These are phyloP conservation scores for Hypoxylon sp. DNA, from an alignment of 2,329 filamentous ascomycete genomes.

Conservation along the genomic window DNA sequence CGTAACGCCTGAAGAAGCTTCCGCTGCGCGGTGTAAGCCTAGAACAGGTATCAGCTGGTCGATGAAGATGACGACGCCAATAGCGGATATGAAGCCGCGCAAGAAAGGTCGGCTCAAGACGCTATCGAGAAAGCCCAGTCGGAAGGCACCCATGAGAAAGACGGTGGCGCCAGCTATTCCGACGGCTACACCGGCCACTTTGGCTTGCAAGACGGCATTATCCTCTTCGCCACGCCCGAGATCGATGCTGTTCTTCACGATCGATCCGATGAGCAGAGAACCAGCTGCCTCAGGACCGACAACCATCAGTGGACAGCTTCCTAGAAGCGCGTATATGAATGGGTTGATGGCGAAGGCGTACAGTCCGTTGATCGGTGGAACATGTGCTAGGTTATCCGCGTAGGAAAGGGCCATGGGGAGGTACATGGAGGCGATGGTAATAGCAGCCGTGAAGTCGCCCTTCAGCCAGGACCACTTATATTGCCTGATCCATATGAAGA, in stretches of 20 bases:
- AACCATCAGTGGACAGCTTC: conserved; percentile 91
- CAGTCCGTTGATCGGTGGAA: conserved; percentile 91
- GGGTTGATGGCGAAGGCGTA: conserved; percentile 96
- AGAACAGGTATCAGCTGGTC: conserved; percentile 94
- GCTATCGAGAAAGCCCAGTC: conserved; percentile 92
- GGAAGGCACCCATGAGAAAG: conserved; percentile 82
- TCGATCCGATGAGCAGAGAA: conserved; percentile 86
- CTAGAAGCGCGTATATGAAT: conserved; percentile 87
- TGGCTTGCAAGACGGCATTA: conserved; percentile 73
- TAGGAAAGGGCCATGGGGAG: conserved; percentile 96
- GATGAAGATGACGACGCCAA: conserved; percentile 94
- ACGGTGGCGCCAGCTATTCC: conserved; percentile 89
- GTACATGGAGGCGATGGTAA: conserved; percentile 99
- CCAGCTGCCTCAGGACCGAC: conserved; percentile 95
- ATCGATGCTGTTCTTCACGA: conserved; percentile 80
- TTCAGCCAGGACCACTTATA: conserved; percentile 83
- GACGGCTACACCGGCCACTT: conserved; percentile 86
- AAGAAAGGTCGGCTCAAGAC: conserved; percentile 92
- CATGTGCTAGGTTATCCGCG: conserved; percentile 89
- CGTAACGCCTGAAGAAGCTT: conserved; percentile 66
- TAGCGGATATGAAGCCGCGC: conserved; percentile 94
- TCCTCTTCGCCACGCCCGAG: conserved; percentile 70
- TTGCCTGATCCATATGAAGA: conserved; percentile 87
- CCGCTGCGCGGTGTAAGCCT: conserved; percentile 74
- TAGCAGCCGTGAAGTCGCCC: conserved; percentile 85